Conservation (phyloP, 2,329 filamentous ascomycete species). For the Calycina marina region DNA sequence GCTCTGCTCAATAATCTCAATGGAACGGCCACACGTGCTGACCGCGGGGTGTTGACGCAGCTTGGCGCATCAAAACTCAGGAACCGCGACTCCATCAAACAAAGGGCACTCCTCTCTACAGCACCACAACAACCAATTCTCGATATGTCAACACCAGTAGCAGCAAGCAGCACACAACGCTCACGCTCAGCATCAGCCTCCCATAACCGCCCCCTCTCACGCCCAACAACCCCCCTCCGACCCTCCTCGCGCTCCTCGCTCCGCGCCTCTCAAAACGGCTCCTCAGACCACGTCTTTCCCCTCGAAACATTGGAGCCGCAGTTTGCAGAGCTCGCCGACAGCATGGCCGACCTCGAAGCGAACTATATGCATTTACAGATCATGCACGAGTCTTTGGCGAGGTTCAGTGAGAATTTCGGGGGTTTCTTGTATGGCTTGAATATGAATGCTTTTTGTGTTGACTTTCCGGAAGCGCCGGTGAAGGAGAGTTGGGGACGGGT, state of each 20-base stretch:
- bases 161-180: conserved; percentile 16
- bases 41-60: too few relatives aligned
- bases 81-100: too few relatives aligned
- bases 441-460: conserved; percentile 98
- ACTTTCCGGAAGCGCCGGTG: conserved; percentile 95
- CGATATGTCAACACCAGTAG: conserved; percentile 14
- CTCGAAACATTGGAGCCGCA: conserved; percentile 75
- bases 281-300: conserved; percentile 43
- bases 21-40: too few relatives aligned
- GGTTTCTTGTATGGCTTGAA: conserved; percentile 92
- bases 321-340: conserved; percentile 86
- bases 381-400: conserved; percentile 85
- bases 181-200: conserved; percentile 11
- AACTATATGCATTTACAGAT: conserved; percentile 96
- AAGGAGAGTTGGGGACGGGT: background rate
- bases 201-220: conserved; percentile 24
- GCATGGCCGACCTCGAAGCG: conserved; percentile 87
- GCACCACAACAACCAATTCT: too few relatives aligned
- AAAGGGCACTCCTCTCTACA: too few relatives aligned
- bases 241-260: conserved; percentile 82
- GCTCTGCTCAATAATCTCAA: too few relatives aligned
- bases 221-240: conserved; percentile 80
- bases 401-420: conserved; percentile 93
- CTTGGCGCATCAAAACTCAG: too few relatives aligned
- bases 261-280: conserved; percentile 48